Conservation (phyloP, 345 rosid species). For the Carallia brachiata region DNA sequence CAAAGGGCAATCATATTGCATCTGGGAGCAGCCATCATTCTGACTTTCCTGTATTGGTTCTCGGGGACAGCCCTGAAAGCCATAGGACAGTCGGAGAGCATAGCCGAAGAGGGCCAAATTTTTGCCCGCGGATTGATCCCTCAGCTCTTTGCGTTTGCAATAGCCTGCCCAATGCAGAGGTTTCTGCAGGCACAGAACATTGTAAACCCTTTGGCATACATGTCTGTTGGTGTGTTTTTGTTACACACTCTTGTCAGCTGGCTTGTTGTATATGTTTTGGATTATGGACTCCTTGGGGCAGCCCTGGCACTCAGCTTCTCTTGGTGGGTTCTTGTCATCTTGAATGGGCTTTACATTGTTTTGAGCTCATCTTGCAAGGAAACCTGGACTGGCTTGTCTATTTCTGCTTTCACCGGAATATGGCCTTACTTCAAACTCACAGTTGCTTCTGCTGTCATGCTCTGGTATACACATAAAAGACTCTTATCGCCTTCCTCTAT, state of each 20-base stretch:
- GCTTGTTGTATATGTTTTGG: constrained; percentile 49
- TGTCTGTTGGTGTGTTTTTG: constrained; percentile 68
- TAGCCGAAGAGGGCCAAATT: constrained; percentile 62
- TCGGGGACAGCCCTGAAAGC: constrained; percentile 49
- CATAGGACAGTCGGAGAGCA: constrained; percentile 60
- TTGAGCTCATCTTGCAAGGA: constrained; percentile 69
- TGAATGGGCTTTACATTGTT: constrained; percentile 51
- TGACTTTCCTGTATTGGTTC: constrained; percentile 69
- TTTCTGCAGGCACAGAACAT: constrained; percentile 94
- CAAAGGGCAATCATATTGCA: constrained; percentile 87
- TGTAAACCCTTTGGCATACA: constrained; percentile 82
- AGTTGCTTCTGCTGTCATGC: constrained; percentile 79
- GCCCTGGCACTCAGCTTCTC: constrained; percentile 63
- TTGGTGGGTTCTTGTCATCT: constrained; percentile 67
- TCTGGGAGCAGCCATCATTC: constrained; percentile 60
- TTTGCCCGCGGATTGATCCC: constrained; percentile 75
- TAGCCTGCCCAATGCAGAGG: constrained; percentile 80
- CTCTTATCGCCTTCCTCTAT: too few relatives aligned
- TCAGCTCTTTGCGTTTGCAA: constrained; percentile 74
- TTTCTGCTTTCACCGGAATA: constrained; percentile 61
- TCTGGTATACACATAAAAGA: constrained; percentile 46
- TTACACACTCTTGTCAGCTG: constrained; percentile 63
- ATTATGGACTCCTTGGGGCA: constrained; percentile 69
- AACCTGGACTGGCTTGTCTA: constrained; percentile 78
- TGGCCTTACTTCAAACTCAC: constrained; percentile 97